Base-by-base conservation (phyloP, 768 basidiomycete species). In the Gymnopilus junonius region DNA sequence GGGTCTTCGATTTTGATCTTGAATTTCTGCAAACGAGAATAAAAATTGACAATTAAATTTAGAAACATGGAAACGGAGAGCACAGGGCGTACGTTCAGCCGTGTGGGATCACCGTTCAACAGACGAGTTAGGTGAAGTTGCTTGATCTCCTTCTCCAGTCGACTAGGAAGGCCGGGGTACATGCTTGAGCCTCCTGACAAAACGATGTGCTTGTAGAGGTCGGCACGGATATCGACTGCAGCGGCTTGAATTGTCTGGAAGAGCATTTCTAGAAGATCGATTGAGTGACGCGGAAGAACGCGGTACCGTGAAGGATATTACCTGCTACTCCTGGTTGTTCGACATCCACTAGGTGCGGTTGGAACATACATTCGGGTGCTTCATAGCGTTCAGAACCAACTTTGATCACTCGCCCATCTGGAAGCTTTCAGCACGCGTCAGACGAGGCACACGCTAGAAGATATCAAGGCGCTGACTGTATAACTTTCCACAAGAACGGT, bases 311-410 rank as follows among this genome's bases (percentile, higher is more conserved):
- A 8, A 39, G n/a, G 21, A 61, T 15, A 50, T n/a, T 61, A 93
- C 94, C 94, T 79, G 96, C 96, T 53, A 98, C 89, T 46, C 97
- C 97, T 6, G 95, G 94, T 73, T 97, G 96, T 74, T 99, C 97
- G 50, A 99, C 81, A 70, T 99, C 97, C 48, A 99, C 95, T 3
- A 99, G 85, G 75, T 97, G 94, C 21, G 97, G 97, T 75, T 99
- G 97, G 90, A 99, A 99, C 95, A 99, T 95, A 80, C 97, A 99
- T 78, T 99, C 97, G 5, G 97, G 97, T 12, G 97, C 97, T 78
- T 99, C 97, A 73, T 98, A 99, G 12, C 97, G 92, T 75, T 99
- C 97, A 0, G 95, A 94, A 29, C 97, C 97, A 64, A 99, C 95
- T 83, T 97, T 97, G 85, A 99, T 97, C 14, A 83, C 87, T 58